Conservation (phyloP, 2,329 filamentous ascomycete genomes). For the Microcera coccophila region DNA sequence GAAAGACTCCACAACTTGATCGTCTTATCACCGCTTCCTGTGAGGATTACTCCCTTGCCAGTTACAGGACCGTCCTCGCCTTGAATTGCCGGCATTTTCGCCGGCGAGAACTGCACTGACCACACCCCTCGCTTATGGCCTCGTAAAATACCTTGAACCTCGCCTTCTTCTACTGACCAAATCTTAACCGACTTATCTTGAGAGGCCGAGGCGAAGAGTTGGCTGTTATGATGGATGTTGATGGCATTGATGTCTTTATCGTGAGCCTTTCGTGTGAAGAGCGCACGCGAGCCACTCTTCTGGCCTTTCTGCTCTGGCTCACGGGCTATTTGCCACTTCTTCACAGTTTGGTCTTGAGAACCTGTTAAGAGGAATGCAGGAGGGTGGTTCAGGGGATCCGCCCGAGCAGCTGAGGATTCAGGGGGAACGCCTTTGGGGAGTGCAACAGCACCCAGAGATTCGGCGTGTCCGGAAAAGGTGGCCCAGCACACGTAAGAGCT, state of each 20-base stretch:
- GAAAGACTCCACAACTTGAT: conserved; percentile 91
- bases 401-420: conserved; percentile 64
- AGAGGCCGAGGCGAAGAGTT: conserved; percentile 91
- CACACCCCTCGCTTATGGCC: conserved; percentile 95
- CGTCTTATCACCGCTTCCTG: conserved; percentile 92
- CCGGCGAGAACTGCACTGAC: conserved; percentile 87
- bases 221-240: conserved; percentile 68
- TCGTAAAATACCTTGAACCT: conserved; percentile 83
- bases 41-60: conserved; percentile 77
- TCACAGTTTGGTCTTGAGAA: conserved; percentile 92
- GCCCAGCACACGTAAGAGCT: conserved; percentile 76
- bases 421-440: conserved; percentile 68
- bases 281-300: conserved; percentile 58
- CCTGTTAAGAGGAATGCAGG: conserved; percentile 85
- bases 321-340: conserved; percentile 80
- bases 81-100: conserved; percentile 68
- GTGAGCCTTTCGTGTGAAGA: conserved; percentile 90
- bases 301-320: conserved; percentile 40
- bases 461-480: conserved; percentile 84
- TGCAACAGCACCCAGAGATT: conserved; percentile 86
- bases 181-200: conserved; percentile 97
- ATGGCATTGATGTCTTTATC: conserved; percentile 99
- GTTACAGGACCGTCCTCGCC: conserved; percentile 69
- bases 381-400: conserved; percentile 71
- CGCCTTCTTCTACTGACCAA: conserved; percentile 85